Conservation (phyloP, 345 rosid species). For the Leavenworthia alabamica region DNA sequence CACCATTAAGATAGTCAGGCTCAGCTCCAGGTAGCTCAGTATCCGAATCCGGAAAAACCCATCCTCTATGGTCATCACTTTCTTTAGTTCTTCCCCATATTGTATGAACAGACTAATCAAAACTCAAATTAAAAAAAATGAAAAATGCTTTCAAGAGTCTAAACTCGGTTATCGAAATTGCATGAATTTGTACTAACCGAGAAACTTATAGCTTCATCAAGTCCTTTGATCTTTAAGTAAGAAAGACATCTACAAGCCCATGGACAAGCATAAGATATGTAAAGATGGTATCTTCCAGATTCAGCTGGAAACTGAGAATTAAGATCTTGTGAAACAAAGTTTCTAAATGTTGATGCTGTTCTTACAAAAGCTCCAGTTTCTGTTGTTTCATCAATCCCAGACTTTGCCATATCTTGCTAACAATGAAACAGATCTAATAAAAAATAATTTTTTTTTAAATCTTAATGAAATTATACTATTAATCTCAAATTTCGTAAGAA, state of each 20-base stretch:
- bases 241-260: conserved; percentile 94
- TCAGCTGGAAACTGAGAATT: conserved; percentile 64
- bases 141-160: not conserved
- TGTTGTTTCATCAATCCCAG: conserved; percentile 73
- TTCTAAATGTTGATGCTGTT: conserved; percentile 77
- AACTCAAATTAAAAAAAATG: conserved; percentile 5
- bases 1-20: conserved; percentile 63
- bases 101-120: conserved; percentile 57
- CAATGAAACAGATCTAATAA: not conserved
- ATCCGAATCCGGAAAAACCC: conserved; percentile 64
- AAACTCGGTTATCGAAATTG: not conserved
- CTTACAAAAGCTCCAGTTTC: conserved; percentile 69
- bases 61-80: conserved; percentile 84
- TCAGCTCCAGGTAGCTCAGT: conserved; percentile 77
- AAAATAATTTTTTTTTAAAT: not conserved
- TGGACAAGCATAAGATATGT: conserved; percentile 90
- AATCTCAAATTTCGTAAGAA: not conserved
- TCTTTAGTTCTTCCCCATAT: conserved; percentile 84
- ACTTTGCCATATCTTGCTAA: conserved; percentile 50
- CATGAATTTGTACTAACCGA: conserved; percentile 42
- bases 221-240: conserved; percentile 75
- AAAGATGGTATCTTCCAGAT: conserved; percentile 86
- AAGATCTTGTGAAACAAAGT: conserved; percentile 51
- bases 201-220: conserved; percentile 62
- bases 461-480: not conserved